Base-by-base conservation (phyloP, 139 green algal species). In the Chlorella sp. region DNA sequence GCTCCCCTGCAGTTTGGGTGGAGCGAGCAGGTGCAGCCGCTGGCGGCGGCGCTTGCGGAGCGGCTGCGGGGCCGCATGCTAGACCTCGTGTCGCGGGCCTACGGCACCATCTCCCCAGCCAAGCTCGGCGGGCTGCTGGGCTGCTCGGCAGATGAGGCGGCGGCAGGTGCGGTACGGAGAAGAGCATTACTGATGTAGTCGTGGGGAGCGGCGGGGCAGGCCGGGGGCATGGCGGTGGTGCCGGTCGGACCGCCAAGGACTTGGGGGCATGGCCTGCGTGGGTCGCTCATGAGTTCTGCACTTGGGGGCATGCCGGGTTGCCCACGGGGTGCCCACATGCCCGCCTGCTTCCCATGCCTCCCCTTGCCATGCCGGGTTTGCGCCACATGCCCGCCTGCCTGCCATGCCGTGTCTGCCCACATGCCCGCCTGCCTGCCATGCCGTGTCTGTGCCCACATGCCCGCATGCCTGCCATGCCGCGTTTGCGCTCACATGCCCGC, bases 121-220 rank as follows among this genome's bases (percentile, higher is more conserved):
- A 89, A 83, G 68, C 60, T 89, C 36, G 69, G 80, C 16, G 73
- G 24, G 20, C 70, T 89, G 81, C 46, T 72, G 81, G 72, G 79
- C 70, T 70, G 46, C 62, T 77, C 77, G 11, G 85, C 83, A 24
- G 58, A 81, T 26, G 85, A 85, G 46, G 74, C 85, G 1, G 43
- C 38, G 38, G 43, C 62, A 32, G 79, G 78, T 83, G 51, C 51
- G 51, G 13, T 20, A 16, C 51, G 46, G 77, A 32, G 56, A 13
- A 5, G 36, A 22, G 3, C 1, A 5, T 34, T 36, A 26, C 24
- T 32, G 8, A 11, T 3, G 2, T 44, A 17, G 44, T 56, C 28
- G 22, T 38, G 34, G 70, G 72, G 51, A 24, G 9, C 14, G 51
- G 2, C 2, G 51, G 11, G 51, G 51, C 51, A 60, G 9, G 51